Base-by-base conservation (phyloP, 2,329 filamentous ascomycete species). In the Trichoderma sp. region DNA sequence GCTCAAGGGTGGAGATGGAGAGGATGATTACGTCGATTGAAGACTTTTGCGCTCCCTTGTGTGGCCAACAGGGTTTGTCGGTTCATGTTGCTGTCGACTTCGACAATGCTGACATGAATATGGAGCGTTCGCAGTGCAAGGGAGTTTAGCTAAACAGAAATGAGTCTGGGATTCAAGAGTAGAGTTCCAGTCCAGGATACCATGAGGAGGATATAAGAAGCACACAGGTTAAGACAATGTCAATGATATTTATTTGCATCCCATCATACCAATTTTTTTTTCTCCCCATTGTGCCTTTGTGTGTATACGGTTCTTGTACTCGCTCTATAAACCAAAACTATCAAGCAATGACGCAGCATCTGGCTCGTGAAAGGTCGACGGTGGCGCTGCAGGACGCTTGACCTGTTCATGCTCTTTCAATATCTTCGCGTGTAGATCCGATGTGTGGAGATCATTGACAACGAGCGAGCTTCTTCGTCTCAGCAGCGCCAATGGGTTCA, bases 341-440 rank as follows among this genome's bases (percentile, higher is more conserved):
- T 98, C 94, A 73, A 98, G 83, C 75, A 99, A 80, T 68, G 92
- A 94, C 76, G 88, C 92, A 32, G 92, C 86, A 80, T 97, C 93
- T n/a, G 95, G 95, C 78, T 99, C 95, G 73, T 96, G 86, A 77
- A 98, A 98, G 70, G 90, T 89, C 22, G 90, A 93, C 1, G 93
- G 89, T 17, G 89, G 84, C 15, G 86, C 84, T 73, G 90, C 86
- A 29, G 79, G 74, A 69, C 77, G 79, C 64, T 72, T 76, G 73
- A 78, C 73, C 78, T 71, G 37, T 74, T 83, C 64, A 71, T 75
- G 81, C 56, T 76, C 22, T 2, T 25, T 52, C 22, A 66, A 25
- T 27, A 50, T 35, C 32, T 61, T 57, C 9, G 54, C 27, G 34
- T 53, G 37, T 17, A 59, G 27, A 13, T 37, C 58, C 12, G 56